A percentile compares a stretch with the other conserved stretches of the same genome.
Conservation (phyloP, 2,329 filamentous ascomycete species). For the Aphanocladium album region DNA sequence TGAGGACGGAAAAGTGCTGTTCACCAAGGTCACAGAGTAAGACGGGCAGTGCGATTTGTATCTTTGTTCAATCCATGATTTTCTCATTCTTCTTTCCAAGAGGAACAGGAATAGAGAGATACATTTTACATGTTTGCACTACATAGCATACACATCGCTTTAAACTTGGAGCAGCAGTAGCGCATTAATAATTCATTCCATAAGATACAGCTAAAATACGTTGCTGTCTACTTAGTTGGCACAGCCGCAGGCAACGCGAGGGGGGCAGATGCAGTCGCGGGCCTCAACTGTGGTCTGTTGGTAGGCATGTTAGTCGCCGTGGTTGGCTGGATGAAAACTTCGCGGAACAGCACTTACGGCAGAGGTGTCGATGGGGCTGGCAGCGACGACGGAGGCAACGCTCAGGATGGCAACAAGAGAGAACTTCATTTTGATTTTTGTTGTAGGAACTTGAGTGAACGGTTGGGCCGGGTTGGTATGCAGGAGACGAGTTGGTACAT, state of each 20-base stretch:
- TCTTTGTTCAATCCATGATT: too few relatives aligned
- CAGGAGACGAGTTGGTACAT: neutral
- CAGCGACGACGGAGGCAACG: neutral
- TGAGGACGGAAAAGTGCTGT: neutral
- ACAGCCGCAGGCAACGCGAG: constrained; percentile 2
- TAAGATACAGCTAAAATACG: neutral
- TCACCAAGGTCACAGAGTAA: neutral
- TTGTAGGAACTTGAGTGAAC: neutral
- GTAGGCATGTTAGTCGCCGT: neutral
- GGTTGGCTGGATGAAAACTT: neutral
- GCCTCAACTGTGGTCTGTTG: neutral
- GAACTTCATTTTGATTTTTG: neutral
- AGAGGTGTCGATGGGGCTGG: neutral
- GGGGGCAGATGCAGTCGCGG: constrained; percentile 3
- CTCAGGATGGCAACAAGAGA: constrained; percentile 4
- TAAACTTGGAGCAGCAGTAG: too few relatives aligned
- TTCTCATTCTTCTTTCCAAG: neutral
- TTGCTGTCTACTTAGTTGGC: neutral
- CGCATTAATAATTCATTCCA: too few relatives aligned
- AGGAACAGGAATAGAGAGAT: too few relatives aligned
- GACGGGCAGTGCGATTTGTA: neutral
- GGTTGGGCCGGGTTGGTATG: neutral
- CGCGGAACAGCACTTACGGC: neutral
- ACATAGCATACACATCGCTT: too few relatives aligned
- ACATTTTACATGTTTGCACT: too few relatives aligned